Evolutionary conservation across 73 alveolate species (phyloP).

Genomic region (Paramecium octaurelia): DNA sequence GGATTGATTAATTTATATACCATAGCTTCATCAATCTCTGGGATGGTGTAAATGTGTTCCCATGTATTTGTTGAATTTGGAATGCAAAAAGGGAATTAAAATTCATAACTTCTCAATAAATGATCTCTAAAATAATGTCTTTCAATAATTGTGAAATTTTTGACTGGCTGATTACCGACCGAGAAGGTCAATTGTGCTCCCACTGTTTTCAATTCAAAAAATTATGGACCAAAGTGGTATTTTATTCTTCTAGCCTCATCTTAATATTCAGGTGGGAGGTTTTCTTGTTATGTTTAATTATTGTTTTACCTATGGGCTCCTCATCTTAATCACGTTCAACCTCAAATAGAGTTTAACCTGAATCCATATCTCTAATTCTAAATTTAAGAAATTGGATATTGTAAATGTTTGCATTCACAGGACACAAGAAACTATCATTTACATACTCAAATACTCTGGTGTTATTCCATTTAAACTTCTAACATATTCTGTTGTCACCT

Average conservation of each 20-base stretch:
- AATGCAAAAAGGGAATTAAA: slow-evolving; percentile 90
- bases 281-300: slow-evolving; percentile 28
- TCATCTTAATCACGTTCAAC: slow-evolving; percentile 71
- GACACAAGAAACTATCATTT: slow-evolving; percentile 70
- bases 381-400: slow-evolving; percentile 74
- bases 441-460: not conserved
- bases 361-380: slow-evolving; percentile 75
- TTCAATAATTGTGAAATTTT: slow-evolving; percentile 89
- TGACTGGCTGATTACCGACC: slow-evolving; percentile 81
- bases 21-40: slow-evolving; percentile 75
- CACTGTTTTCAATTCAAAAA: slow-evolving; percentile 76
- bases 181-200: slow-evolving; percentile 81
- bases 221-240: slow-evolving; percentile 93
- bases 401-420: slow-evolving; percentile 74
- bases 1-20: not conserved
- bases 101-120: slow-evolving; percentile 82
- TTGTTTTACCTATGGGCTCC: slow-evolving; percentile 41
- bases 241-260: slow-evolving; percentile 82
- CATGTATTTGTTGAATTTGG: slow-evolving; percentile 95
- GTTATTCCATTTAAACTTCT: not conserved
- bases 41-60: slow-evolving; percentile 93
- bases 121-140: slow-evolving; percentile 91
- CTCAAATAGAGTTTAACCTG: slow-evolving; percentile 76
- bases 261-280: slow-evolving; percentile 61
- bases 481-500: slow-evolving; percentile 13